These are phyloP conservation scores for Fraxinus sp. DNA, from an alignment of 305 asterid genomes.

Conservation along the genomic window DNA sequence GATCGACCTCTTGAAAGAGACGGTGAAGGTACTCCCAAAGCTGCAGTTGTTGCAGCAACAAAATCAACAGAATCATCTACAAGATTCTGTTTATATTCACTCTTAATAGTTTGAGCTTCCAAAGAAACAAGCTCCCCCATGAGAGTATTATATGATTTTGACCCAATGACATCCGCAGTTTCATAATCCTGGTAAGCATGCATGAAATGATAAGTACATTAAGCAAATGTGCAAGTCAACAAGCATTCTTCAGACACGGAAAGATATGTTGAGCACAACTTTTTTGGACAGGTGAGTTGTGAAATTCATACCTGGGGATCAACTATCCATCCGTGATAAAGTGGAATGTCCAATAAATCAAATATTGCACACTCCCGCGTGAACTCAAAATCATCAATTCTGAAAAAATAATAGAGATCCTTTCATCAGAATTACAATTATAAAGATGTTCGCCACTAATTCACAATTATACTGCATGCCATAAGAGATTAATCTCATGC, in stretches of 20 bases:
- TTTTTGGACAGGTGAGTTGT: conserved; percentile 7
- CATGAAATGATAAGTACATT: conserved; percentile 23
- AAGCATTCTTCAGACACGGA: neutral
- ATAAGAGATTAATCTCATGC: neutral
- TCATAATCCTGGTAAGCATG: conserved; percentile 61
- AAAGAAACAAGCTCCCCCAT: conserved; percentile 90
- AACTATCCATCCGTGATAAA: conserved; percentile 97
- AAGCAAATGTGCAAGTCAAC: conserved; percentile 13
- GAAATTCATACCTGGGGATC: conserved; percentile 77
- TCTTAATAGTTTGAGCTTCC: conserved; percentile 54
- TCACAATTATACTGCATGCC: conserved; percentile 7
- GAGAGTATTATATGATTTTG: conserved; percentile 83
- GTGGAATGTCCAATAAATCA: conserved; percentile 92
- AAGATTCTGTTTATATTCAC: conserved; percentile 37
- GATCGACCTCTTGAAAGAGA: conserved; percentile 80
- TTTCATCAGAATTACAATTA: conserved; percentile 26
- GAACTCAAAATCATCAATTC: conserved; percentile 93
- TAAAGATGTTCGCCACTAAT: conserved; percentile 2
- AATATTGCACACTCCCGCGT: conserved; percentile 95
- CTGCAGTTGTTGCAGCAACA: conserved; percentile 93
- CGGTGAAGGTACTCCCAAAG: conserved; percentile 96
- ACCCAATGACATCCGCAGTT: conserved; percentile 76
- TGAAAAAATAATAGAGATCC: conserved; percentile 33
- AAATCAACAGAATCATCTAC: conserved; percentile 85
- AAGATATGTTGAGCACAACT: neutral